Evolutionary conservation across 2,329 filamentous ascomycete species (phyloP).

Genomic region (Epichloe uncinata): DNA sequence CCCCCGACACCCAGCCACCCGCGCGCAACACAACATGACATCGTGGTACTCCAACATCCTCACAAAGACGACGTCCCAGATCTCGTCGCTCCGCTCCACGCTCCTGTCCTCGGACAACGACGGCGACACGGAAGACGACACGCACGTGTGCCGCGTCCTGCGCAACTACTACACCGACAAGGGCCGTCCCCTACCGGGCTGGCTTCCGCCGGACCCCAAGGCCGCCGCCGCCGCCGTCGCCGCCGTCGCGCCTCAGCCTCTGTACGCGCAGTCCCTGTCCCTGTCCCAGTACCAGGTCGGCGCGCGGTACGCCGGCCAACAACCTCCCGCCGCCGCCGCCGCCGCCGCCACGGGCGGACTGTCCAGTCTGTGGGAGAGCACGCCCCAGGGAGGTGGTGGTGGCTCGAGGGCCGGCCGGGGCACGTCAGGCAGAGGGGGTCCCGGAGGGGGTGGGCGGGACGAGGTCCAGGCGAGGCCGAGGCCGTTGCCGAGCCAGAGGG

Average conservation of each 20-base stretch:
- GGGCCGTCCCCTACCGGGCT: conserved; percentile 63
- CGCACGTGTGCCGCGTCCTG: conserved; percentile 85
- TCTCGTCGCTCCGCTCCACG: conserved; percentile 53
- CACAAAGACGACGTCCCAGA: conserved; percentile 50
- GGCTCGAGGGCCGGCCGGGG: conserved; percentile 32
- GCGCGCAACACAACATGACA: conserved; percentile 39
- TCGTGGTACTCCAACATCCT: conserved; percentile 70
- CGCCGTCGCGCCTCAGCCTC: conserved; percentile 27
- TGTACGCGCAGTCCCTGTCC: conserved; percentile 28
- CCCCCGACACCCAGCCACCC: background rate
- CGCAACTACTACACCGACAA: conserved; percentile 89
- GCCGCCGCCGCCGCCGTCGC: conserved; percentile 8
- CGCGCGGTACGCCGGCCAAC: conserved; percentile 38
- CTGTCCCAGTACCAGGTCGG: conserved; percentile 29
- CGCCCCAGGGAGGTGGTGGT: conserved; percentile 14
- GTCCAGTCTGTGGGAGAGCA: conserved; percentile 46
- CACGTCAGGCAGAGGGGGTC: conserved; percentile 11
- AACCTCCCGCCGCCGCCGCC: too few species aligned
- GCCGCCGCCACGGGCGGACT: conserved; percentile 19
- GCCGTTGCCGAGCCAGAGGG: conserved; percentile 58
- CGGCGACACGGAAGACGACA: conserved; percentile 75
- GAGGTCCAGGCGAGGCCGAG: conserved; percentile 30
- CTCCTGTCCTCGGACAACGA: conserved; percentile 54
- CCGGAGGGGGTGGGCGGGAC: conserved; percentile 10
- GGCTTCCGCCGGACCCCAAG: conserved; percentile 86